Percentiles rank a stretch among this genome's conserved stretches.
Conservation (phyloP, 306 rosid species). For the Rosa multiflora region DNA sequence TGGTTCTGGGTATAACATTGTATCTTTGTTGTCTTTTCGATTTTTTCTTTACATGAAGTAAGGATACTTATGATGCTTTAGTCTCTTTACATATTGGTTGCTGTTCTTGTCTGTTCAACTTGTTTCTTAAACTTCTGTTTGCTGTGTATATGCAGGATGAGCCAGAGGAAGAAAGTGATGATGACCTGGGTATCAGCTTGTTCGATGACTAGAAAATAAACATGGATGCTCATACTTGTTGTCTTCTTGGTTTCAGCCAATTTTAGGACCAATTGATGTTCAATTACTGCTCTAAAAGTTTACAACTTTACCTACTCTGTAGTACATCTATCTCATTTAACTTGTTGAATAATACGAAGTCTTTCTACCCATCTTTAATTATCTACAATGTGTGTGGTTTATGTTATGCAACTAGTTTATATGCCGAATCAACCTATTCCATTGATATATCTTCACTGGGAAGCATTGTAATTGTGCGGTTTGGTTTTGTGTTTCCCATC, state of each 20-base stretch:
- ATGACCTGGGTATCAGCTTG: constrained; percentile 56
- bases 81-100: background rate
- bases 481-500: background rate
- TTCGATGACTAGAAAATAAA: constrained; percentile 32
- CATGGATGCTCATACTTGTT: background rate
- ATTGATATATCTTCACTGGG: background rate
- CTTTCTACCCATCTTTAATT: background rate
- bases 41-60: no score
- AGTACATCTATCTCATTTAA: background rate
- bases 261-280: background rate
- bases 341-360: background rate
- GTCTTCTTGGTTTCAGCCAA: constrained; percentile 6
- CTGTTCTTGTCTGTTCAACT: background rate
- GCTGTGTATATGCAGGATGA: constrained; percentile 50
- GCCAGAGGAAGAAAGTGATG: constrained; percentile 64
- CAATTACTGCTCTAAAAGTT: background rate
- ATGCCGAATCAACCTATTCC: background rate
- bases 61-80: no score
- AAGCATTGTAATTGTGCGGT: background rate
- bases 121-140: background rate
- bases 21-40: no score
- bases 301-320: background rate
- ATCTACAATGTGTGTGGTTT: background rate
- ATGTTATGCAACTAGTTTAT: background rate
- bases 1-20: background rate